Percentiles rank a stretch among this genome's conserved stretches.
phyloP scores from a whole-genome alignment of 2,329 filamentous ascomycete species.

The Emydomyces testavorans region DNA sequence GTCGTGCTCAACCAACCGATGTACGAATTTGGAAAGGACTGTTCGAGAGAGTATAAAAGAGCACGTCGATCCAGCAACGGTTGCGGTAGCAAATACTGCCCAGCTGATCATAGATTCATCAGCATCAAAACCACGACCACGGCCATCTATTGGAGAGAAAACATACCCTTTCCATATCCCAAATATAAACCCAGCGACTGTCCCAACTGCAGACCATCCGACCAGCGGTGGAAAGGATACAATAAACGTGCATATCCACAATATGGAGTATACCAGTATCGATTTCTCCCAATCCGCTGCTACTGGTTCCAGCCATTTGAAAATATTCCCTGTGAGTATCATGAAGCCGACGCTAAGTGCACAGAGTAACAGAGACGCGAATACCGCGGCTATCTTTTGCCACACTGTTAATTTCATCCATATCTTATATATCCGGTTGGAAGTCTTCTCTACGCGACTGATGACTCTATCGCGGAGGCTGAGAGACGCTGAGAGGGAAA shows the following conservation, averaged over 20 bases:
- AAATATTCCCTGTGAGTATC: conserved; percentile 68
- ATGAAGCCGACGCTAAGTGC: conserved; percentile 56
- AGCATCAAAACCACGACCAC: background rate
- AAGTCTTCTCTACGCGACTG: conserved; percentile 27
- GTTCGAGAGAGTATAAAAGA: conserved; percentile 74
- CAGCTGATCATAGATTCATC: conserved; percentile 45
- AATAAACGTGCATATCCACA: conserved; percentile 62
- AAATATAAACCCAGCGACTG: conserved; percentile 59
- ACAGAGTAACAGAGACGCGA: conserved; percentile 41
- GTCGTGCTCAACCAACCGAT: conserved; percentile 68
- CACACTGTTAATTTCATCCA: conserved; percentile 37
- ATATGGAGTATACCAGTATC: conserved; percentile 58
- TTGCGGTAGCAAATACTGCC: conserved; percentile 70
- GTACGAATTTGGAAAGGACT: conserved; percentile 65
- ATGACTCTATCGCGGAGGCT: conserved; percentile 31
- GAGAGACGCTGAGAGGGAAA: conserved; percentile 21
- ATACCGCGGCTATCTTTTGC: conserved; percentile 50
- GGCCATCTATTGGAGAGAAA: background rate
- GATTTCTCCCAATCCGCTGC: conserved; percentile 67
- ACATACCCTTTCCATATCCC: conserved; percentile 60
- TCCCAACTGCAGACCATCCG: conserved; percentile 69
- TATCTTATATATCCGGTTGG: conserved; percentile 24
- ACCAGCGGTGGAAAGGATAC: conserved; percentile 80
- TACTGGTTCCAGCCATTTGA: conserved; percentile 59
- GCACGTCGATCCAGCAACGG: conserved; percentile 62